phyloP scores from a whole-genome alignment of 129 eudicot species.

The Apium graveolens region DNA sequence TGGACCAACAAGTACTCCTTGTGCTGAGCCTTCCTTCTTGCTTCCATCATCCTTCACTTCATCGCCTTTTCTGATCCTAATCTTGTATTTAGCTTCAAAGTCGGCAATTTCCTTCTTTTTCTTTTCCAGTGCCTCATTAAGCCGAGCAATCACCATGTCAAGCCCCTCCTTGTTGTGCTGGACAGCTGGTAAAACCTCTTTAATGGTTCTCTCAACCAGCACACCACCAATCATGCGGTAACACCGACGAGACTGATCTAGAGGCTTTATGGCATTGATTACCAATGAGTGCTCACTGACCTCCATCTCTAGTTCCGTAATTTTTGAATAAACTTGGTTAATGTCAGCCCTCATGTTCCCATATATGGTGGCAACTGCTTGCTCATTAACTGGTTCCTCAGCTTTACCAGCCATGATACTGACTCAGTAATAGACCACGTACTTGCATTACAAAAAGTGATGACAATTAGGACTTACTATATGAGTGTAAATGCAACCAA shows the following conservation, averaged over 20 bases:
- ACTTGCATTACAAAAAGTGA: not conserved
- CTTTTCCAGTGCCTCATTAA: conserved; percentile 71
- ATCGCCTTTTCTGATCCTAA: conserved; percentile 61
- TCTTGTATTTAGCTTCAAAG: conserved; percentile 81
- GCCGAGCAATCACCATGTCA: conserved; percentile 73
- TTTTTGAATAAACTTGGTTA: conserved; percentile 83
- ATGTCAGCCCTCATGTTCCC: conserved; percentile 61
- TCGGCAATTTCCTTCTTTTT: conserved; percentile 79
- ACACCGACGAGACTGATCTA: conserved; percentile 73
- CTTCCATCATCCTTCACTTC: conserved; percentile 61
- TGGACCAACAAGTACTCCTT: conserved; percentile 95
- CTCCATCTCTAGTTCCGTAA: conserved; percentile 96
- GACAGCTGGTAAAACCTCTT: conserved; percentile 90
- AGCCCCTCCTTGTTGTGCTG: conserved; percentile 84
- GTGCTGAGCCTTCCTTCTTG: conserved; percentile 88
- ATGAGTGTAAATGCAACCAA: not conserved
- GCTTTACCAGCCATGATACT: conserved; percentile 47
- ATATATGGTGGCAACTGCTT: conserved; percentile 81
- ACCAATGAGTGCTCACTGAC: conserved; percentile 84
- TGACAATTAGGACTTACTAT: not conserved
- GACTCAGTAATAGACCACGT: not conserved
- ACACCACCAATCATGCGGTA: conserved; percentile 99
- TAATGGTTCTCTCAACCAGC: conserved; percentile 89
- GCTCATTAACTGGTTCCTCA: conserved; percentile 80
- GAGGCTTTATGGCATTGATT: conserved; percentile 77